These are phyloP conservation scores for Mychonastes homosphaera DNA, from an alignment of 139 green algal species.

Conservation along the genomic window DNA sequence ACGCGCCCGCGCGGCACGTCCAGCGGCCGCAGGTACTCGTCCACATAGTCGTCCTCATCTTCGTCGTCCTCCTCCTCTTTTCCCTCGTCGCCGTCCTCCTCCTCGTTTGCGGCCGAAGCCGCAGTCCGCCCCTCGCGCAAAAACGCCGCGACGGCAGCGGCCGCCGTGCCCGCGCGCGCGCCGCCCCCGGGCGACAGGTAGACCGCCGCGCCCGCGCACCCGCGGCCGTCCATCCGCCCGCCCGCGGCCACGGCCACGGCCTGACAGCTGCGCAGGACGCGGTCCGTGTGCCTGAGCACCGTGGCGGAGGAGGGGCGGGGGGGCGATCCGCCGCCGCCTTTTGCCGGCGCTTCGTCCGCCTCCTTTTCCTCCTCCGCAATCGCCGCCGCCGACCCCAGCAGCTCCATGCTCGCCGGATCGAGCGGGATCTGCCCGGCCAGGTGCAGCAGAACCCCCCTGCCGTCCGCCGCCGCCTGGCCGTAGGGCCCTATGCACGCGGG, in stretches of 20 bases:
- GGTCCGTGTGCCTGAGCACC: conserved; percentile 24
- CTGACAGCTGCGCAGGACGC: conserved; percentile 41
- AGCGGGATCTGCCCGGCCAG: conserved; percentile 49
- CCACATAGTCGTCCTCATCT: conserved; percentile 7
- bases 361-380: neutral
- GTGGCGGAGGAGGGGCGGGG: too few relatives aligned
- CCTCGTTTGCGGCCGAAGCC: neutral
- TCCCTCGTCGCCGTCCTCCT: neutral
- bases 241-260: conserved; percentile 45
- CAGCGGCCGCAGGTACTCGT: conserved; percentile 38
- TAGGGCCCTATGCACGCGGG: conserved; percentile 96
- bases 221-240: conserved; percentile 26
- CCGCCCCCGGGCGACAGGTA: conserved; percentile 29
- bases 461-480: conserved; percentile 53
- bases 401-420: conserved; percentile 58
- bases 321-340: neutral
- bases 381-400: conserved; percentile 16
- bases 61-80: neutral
- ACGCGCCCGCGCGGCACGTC: conserved; percentile 16
- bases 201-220: conserved; percentile 37
- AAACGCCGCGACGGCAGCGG: neutral
- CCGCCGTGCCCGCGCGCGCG: neutral
- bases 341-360: neutral
- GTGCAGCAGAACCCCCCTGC: conserved; percentile 29
- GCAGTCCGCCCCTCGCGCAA: neutral